Percentiles rank a stretch among this genome's conserved stretches.
Conservation (phyloP, 2,329 filamentous ascomycete species). For the Tolypocladium nubicola region DNA sequence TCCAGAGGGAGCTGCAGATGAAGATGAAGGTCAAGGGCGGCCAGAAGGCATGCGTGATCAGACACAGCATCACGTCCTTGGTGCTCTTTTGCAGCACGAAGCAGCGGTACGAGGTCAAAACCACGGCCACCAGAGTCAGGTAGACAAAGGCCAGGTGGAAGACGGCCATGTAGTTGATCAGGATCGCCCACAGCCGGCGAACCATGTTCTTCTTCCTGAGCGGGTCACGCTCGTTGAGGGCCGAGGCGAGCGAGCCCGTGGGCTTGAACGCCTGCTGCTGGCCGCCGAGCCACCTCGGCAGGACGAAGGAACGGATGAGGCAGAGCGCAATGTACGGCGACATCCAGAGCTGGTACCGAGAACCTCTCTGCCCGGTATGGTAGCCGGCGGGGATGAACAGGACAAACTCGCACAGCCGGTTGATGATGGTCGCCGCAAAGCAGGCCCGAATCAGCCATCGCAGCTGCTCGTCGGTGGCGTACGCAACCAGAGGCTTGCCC, state of each 20-base stretch:
- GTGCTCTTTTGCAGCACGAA: constrained; percentile 26
- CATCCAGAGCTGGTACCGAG: constrained; percentile 51
- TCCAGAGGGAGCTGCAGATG: constrained; percentile 44
- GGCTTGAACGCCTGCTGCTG: constrained; percentile 48
- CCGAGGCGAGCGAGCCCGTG: constrained; percentile 45
- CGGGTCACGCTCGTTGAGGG: constrained; percentile 47
- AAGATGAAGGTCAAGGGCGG: constrained; percentile 48
- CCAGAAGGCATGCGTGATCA: constrained; percentile 53
- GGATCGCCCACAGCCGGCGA: constrained; percentile 40
- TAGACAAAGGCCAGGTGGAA: constrained; percentile 47
- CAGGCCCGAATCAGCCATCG: constrained; percentile 46
- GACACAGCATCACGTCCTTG: constrained; percentile 33
- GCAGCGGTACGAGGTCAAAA: constrained; percentile 39
- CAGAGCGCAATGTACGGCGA: constrained; percentile 49
- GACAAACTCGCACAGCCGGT: constrained; percentile 46
- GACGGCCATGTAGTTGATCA: constrained; percentile 43
- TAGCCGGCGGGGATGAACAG: constrained; percentile 50
- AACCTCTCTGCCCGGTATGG: constrained; percentile 45
- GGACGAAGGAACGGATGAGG: constrained; percentile 45
- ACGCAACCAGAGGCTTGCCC: constrained; percentile 47
- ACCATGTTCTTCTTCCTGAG: constrained; percentile 39
- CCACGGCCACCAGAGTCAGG: constrained; percentile 38
- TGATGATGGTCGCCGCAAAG: constrained; percentile 38
- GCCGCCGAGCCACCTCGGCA: constrained; percentile 50
- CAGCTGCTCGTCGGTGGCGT: constrained; percentile 40